Evolutionary conservation across 2,329 filamentous ascomycete species (phyloP).

Genomic region (Claviceps purpurea): DNA sequence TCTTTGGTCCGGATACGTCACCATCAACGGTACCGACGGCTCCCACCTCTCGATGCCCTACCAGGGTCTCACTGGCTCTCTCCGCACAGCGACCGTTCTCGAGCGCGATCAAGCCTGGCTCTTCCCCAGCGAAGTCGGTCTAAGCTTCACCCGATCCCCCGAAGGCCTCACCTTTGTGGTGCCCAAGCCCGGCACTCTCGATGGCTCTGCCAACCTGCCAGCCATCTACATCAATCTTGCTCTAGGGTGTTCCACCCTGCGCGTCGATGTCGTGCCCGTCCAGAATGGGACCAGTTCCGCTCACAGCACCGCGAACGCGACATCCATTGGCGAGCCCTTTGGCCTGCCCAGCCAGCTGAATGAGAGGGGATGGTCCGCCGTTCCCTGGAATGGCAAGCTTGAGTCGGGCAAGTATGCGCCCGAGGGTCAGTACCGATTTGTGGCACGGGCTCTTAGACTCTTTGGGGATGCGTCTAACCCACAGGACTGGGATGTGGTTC

Average conservation of each 20-base stretch:
- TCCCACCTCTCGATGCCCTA: slow-evolving; percentile 25
- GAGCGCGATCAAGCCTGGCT: slow-evolving; percentile 12
- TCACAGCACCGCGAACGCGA: slow-evolving; percentile 21
- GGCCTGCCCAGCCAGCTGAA: slow-evolving; percentile 23
- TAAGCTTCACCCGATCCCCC: slow-evolving; percentile 8
- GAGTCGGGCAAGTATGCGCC: slow-evolving; percentile 30
- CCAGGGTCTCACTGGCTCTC: slow-evolving; percentile 22
- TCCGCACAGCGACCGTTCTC: slow-evolving; percentile 14
- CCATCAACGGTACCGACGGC: slow-evolving; percentile 25
- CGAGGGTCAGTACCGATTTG: slow-evolving; percentile 33
- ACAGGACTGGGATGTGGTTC: slow-evolving; percentile 30
- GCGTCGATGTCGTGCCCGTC: slow-evolving; percentile 27
- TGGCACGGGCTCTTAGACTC: slow-evolving; percentile 31
- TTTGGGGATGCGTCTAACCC: slow-evolving; percentile 29
- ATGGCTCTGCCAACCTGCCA: slow-evolving; percentile 6
- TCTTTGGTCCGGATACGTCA: slow-evolving; percentile 29
- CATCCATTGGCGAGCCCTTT: slow-evolving; percentile 24
- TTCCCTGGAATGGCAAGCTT: slow-evolving; percentile 30
- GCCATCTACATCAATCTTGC: slow-evolving; percentile 17
- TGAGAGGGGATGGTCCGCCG: slow-evolving; percentile 4
- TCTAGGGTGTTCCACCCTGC: slow-evolving; percentile 30
- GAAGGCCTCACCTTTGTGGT: slow-evolving; percentile 26
- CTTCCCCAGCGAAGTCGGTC: slow-evolving; percentile 17
- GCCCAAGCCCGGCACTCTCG: slow-evolving; percentile 22
- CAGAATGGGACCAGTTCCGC: slow-evolving; percentile 10